Evolutionary conservation across 108 stramenopile species (phyloP).

Genomic region (Nannochloropsis gaditana): DNA sequence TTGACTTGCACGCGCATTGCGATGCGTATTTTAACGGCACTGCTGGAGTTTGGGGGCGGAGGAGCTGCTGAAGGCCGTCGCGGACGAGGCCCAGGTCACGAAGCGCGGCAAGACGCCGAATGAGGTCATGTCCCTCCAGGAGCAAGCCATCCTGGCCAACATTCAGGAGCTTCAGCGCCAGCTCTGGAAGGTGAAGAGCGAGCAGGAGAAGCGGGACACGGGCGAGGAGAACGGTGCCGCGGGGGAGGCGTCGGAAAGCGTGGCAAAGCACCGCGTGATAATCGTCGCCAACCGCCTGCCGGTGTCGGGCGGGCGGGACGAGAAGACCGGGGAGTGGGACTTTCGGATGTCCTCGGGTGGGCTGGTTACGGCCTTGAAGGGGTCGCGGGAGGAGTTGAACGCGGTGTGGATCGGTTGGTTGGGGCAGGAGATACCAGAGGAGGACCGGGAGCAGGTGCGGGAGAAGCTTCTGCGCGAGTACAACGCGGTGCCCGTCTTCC

Average conservation of each 20-base stretch:
- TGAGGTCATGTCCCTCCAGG: not conserved
- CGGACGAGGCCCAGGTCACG: not conserved
- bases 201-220: slow-evolving; percentile 28
- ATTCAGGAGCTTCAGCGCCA: slow-evolving; percentile 53
- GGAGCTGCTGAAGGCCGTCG: not conserved
- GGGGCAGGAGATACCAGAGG: slow-evolving; percentile 37
- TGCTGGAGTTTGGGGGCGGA: slow-evolving; percentile 11
- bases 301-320: slow-evolving; percentile 34
- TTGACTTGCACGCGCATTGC: too few species aligned
- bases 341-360: slow-evolving; percentile 45
- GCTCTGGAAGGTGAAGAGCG: slow-evolving; percentile 40
- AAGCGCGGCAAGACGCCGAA: not conserved
- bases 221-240: not conserved
- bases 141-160: slow-evolving; percentile 46
- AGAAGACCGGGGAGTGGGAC: slow-evolving; percentile 42
- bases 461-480: slow-evolving; percentile 37
- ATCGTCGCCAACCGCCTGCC: slow-evolving; percentile 49
- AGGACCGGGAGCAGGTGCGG: slow-evolving; percentile 30
- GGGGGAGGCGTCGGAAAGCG: not conserved
- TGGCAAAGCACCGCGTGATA: slow-evolving; percentile 26
- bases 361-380: slow-evolving; percentile 47
- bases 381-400: slow-evolving; percentile 42
- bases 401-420: slow-evolving; percentile 51
- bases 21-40: too few species aligned
- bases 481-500: slow-evolving; percentile 42